phyloP scores from a whole-genome alignment of 176 grass and related monocot species.

The Lolium rigidum region DNA sequence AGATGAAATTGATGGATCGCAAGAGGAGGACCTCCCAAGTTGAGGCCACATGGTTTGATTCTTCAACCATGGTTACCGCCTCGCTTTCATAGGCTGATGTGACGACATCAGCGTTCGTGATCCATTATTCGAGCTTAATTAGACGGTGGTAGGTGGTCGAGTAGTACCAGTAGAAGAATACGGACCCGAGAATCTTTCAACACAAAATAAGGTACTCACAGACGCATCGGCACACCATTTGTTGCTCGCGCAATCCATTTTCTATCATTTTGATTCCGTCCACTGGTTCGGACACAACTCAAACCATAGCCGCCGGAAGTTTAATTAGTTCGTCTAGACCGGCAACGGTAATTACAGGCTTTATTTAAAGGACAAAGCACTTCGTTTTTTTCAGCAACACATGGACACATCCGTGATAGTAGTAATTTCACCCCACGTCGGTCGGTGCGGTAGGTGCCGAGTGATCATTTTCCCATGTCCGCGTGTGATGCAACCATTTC shows the following conservation, averaged over 20 bases:
- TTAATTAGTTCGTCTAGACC: not conserved
- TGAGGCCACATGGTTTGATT: constrained; percentile 43
- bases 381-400: too few relatives aligned
- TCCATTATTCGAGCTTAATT: constrained; percentile 18
- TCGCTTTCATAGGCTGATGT: constrained; percentile 33
- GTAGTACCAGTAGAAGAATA: not conserved
- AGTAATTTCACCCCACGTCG: not conserved
- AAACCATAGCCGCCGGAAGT: not conserved
- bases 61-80: not conserved
- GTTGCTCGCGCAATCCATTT: not conserved
- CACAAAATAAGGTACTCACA: not conserved
- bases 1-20: constrained; percentile 3
- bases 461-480: not conserved
- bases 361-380: not conserved
- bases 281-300: not conserved
- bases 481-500: not conserved
- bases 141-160: not conserved
- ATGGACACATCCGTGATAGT: not conserved
- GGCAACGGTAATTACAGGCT: not conserved
- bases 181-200: constrained; percentile 35
- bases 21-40: not conserved
- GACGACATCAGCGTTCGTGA: not conserved
- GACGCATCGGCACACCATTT: not conserved
- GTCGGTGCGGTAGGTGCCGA: not conserved
- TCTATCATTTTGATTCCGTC: not conserved